Base-by-base conservation (phyloP, 192 early-diverging fungal genomes). In the Mortierella alpina region DNA sequence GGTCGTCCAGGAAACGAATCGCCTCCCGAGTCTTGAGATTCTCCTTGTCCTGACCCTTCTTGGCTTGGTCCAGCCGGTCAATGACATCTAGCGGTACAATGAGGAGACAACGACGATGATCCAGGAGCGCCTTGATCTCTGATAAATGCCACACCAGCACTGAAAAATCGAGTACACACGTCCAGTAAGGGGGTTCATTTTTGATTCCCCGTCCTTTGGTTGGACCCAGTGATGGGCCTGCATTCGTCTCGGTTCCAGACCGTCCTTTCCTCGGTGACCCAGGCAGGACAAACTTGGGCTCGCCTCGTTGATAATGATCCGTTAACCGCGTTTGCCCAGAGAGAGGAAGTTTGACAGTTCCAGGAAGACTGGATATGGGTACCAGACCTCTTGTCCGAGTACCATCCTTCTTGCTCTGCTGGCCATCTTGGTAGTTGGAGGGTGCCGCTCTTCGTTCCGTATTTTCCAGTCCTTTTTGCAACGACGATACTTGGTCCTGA, bases 51-150 rank as follows among this genome's bases (percentile, higher is more conserved):
- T 67, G 70, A 15, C 89, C 89, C 66, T 90, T 90, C 63, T 90
- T 90, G 14, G 82, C 71, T 40, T 75, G 51, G 74, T 90, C 89
- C 48, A 90, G 82, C 10, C 75, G 67, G 68, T 90, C 84, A 72
- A 90, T 84, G 6, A 85, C 85, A 63, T 90, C 86, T 20, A 88
- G 68, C 4, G 89, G 89, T 13, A 90, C 84, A 75, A 90, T 82
- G 11, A 90, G 71, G 42, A 84, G 73, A 56, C 83, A 80, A 15
- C 75, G 76, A 11, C 71, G 70, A 22, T 86, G 77, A 14, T 74
- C 73, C 41, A 84, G 62, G 72, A 87, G 82, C 18, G 70, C 73
- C 75, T 86, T 87, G n/a, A 90, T 68, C 46, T 79, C 84, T 5
- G 63, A 48, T 4, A 90, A 63, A 42, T 70, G 75, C 71, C 88